Evolutionary conservation across 495 filamentous ascomycete species (phyloP), one percentile per base, ranked within the genome.

Genomic region (Patellaria atrata): DNA sequence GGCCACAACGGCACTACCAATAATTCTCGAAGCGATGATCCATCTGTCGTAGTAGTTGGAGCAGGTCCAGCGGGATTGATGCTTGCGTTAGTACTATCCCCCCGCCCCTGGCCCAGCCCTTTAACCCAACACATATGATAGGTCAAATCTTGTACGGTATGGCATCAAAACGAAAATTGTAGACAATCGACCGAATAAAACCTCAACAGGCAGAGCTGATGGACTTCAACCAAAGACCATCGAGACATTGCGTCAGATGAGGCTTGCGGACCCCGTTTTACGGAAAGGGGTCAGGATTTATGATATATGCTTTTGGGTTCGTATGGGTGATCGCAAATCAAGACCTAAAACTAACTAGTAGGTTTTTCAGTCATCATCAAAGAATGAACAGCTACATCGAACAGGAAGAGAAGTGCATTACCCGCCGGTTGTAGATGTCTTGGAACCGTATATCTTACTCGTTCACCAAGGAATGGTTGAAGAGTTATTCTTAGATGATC

Each of bases 141-240:
- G 71, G 22, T 72, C 68, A 25, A 75, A 79, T 41, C 61, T 82
- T 13, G 65, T 63, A 33, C 73, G 77, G 5, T 77, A 66, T 45
- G 77, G 79, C 5, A 79, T 80, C 50, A 69, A 64, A 35, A 70
- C 75, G 22, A 68, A 72, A 40, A 65, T 81, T 43, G 71, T 83
- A 41, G 79, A 85, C 53, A 78, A 82, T 50, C 67, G 76, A 17
- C 57, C 69, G 4, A 69, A 73, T 46, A 72, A 68, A 27, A 82
- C 78, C 0, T 63, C 70, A 10, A 82, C 79, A 1, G 79, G 79
- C 8, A 74, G 77, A 20, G 79, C 79, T 19, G 80, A 86, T 57
- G 80, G 80, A 22, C 71, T 86, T 36, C 78, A 83, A 40, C 77
- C 77, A 37, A 79, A 79, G 35, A 81, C 80, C 0, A 68, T 84